Base-by-base conservation (phyloP, 257 asterid species). In the Eustoma russellianum region DNA sequence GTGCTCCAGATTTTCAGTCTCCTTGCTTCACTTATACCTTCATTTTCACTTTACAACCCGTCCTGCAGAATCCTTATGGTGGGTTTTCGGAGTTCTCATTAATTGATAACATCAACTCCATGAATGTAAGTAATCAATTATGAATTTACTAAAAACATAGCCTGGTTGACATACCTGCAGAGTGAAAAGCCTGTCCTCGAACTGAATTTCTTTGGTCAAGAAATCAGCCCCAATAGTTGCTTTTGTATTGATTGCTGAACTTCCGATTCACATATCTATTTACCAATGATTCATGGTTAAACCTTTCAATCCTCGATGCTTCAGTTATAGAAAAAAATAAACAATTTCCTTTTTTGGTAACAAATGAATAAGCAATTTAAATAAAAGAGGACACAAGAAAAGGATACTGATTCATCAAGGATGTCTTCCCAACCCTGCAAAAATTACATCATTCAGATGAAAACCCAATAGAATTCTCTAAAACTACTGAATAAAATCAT, bases 191-290 rank as follows among this genome's bases (percentile, higher is more conserved):
- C 69, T 64, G 41, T 64, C 69, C 41, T 64, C 59, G 44, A 56
- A 13, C 46, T 56, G 69, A 17, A 64, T 57, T 43, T 64, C 69
- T 50, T 64, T 64, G 41, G 69, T 64, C 59, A 64, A 50, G 53
- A 64, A 64, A 56, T 64, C 69, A 64, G 69, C 69, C 30, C 69
- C 69, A 50, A 64, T 64, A 45, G 69, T 64, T 50, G 69, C 69
- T 48, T n/a, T 64, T 64, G 41, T 64, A 64, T 40, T 64, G 69
- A 64, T 64, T 64, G 35, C 64, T 64, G 56, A 64, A 64, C 57
- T 64, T 64, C 15, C 58, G 56, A 50, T 64, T 64, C 69, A 64
- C 69, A 56, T 64, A 64, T 35, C 69, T 64, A 43, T 45, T 34
- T 35, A 38, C 7, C 33, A 63, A 15, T 19, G 55, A 35, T 35